phyloP scores from a whole-genome alignment of 2,329 filamentous ascomycete species.

The Aspergillus pseudotamarii region DNA sequence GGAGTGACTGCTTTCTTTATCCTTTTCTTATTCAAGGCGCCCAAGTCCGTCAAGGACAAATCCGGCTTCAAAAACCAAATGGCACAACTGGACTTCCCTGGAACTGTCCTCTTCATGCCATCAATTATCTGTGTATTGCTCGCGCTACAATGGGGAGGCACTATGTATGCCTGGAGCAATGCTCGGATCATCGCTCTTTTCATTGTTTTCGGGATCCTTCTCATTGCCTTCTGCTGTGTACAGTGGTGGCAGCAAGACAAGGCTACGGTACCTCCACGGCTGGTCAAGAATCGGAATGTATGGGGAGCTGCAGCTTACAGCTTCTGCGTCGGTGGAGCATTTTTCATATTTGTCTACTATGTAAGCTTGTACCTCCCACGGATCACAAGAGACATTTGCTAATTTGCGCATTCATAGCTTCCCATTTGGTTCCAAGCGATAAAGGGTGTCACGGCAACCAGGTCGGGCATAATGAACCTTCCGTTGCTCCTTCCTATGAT shows the following conservation, averaged over 20 bases:
- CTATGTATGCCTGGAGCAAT: constrained; percentile 48
- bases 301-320: constrained; percentile 43
- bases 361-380: constrained; percentile 19
- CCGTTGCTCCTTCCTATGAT: constrained; percentile 38
- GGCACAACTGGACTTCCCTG: constrained; percentile 43
- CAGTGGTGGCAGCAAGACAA: constrained; percentile 43
- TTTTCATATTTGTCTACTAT: constrained; percentile 52
- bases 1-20: constrained; percentile 37
- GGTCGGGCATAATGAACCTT: constrained; percentile 43
- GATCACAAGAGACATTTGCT: background rate
- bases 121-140: constrained; percentile 52
- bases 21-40: constrained; percentile 32
- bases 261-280: constrained; percentile 49
- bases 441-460: constrained; percentile 36
- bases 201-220: constrained; percentile 54
- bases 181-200: constrained; percentile 52
- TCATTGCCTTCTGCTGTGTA: constrained; percentile 43
- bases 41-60: constrained; percentile 30
- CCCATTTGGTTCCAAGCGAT: constrained; percentile 50
- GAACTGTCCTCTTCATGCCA: constrained; percentile 49
- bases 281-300: constrained; percentile 49
- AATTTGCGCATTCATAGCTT: constrained; percentile 28
- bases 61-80: constrained; percentile 28
- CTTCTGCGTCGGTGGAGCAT: constrained; percentile 46
- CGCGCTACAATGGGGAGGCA: constrained; percentile 52